Percentiles rank a stretch among this genome's conserved stretches.
Evolutionary conservation across 2,329 filamentous ascomycete genomes (phyloP).

Genomic region (Colletotrichum tamarilloi): DNA sequence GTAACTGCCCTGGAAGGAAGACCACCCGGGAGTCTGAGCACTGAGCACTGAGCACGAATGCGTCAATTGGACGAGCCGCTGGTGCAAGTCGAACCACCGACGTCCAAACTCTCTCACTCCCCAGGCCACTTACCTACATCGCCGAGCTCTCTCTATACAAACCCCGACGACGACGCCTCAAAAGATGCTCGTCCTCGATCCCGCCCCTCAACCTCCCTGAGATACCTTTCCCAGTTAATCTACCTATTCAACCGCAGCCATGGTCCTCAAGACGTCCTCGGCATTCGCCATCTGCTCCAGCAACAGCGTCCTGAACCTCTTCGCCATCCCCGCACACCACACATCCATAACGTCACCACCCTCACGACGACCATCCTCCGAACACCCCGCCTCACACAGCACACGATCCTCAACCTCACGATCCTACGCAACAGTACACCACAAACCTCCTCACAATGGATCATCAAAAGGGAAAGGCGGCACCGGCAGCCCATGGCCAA

Average conservation of each 20-base stretch:
- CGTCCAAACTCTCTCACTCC: background rate
- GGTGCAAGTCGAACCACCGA: constrained; percentile 12
- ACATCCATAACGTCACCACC: constrained; percentile 40
- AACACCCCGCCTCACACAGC: background rate
- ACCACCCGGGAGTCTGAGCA: background rate
- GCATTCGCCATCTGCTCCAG: constrained; percentile 27
- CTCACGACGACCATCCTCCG: background rate
- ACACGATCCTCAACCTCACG: constrained; percentile 4
- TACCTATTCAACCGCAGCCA: background rate
- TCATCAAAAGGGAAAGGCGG: background rate
- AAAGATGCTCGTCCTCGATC: constrained; percentile 11
- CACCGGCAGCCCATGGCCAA: constrained; percentile 57
- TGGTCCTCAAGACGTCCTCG: constrained; percentile 20
- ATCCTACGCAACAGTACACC: constrained; percentile 17
- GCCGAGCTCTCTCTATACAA: background rate
- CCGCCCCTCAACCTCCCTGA: constrained; percentile 21
- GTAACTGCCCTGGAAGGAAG: background rate
- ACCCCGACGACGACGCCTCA: background rate
- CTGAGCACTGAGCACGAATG: constrained; percentile 22
- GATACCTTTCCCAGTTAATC: background rate
- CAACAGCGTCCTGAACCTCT: constrained; percentile 33
- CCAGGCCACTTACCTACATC: background rate
- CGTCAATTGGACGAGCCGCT: constrained; percentile 1
- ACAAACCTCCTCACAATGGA: background rate
- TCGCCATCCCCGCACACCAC: constrained; percentile 34